Evolutionary conservation across 805 yeast genomes (phyloP).

Genomic region (Candida pseudoglaebosa): DNA sequence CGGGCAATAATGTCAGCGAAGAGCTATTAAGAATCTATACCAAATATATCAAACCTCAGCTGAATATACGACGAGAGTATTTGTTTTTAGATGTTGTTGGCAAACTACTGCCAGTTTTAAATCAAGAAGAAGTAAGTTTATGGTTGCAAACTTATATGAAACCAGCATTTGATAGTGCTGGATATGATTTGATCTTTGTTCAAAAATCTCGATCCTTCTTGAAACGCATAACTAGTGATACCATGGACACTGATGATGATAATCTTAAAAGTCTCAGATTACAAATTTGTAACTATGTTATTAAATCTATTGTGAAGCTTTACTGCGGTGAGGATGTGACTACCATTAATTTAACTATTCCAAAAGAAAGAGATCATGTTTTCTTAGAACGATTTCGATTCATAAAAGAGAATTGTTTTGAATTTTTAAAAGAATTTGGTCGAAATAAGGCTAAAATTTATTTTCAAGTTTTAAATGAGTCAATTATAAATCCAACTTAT

Average conservation of each 20-base stretch:
- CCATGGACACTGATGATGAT: constrained; percentile 18
- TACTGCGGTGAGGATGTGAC: constrained; percentile 18
- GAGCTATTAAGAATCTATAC: constrained; percentile 34
- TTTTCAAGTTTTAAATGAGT: constrained; percentile 32
- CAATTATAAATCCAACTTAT: constrained; percentile 25
- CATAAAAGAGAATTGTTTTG: constrained; percentile 40
- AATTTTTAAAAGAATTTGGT: constrained; percentile 41
- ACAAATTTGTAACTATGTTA: constrained; percentile 18
- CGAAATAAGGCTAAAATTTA: constrained; percentile 31
- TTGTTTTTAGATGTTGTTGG: constrained; percentile 37
- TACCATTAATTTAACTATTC: constrained; percentile 14
- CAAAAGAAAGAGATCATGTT: constrained; percentile 24
- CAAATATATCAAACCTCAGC: constrained; percentile 22
- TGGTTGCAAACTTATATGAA: constrained; percentile 50
- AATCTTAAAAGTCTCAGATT: constrained; percentile 16
- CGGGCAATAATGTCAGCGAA: constrained; percentile 26
- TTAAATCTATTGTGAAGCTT: constrained; percentile 22
- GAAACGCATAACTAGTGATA: constrained; percentile 14
- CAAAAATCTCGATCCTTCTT: constrained; percentile 27
- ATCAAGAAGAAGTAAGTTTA: constrained; percentile 27
- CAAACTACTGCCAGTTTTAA: constrained; percentile 26
- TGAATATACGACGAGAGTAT: constrained; percentile 28
- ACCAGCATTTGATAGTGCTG: constrained; percentile 59
- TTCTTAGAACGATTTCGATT: constrained; percentile 49
- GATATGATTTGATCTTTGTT: constrained; percentile 40